Evolutionary conservation across 306 rosid genomes (phyloP), one percentile per base, ranked within the genome.

Genomic region (Macrotyloma uniflorum): DNA sequence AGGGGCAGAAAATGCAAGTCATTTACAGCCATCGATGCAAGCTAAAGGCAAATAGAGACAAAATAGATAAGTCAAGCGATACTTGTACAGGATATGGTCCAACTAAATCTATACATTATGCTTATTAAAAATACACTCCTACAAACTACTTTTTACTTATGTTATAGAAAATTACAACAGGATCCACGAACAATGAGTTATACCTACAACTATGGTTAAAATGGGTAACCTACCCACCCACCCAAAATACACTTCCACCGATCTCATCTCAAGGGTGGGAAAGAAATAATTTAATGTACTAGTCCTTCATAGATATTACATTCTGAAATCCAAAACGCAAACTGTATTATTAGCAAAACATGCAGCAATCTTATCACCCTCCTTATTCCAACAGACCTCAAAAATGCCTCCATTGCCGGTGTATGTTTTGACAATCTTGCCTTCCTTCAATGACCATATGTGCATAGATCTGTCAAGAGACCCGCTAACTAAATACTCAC

Each of bases 351-450:
- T 86, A 58, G 95, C 91, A 70, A 87, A 90, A 84, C 98, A 93
- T 28, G 93, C 92, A 28, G 98, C 98, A 15, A 93, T 86, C 75
- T 90, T 93, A 85, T 93, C 90, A 38, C 98, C 98, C 72, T 88
- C 98, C 84, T 84, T 93, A 55, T 91, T 93, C 98, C 97, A 93
- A 82, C 95, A 89, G 50, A 93, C 98, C 87, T 93, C 98, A 72
- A 91, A 93, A 69, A 93, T 88, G 61, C 95, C 93, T 11, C 95
- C 98, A 49, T 84, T 83, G 22, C 97, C 97, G 0, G 82, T 75
- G 83, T 88, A 91, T 16, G 97, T 91, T 72, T 85, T 90, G 14
- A 93, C 90, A 53, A 93, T 91, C 87, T 90, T 93, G 76, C 91
- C 90, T 35, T 91, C 96, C 88, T 90, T 93, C 68, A 93, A 78